Conservation (phyloP, 2,329 filamentous ascomycete genomes). For the Fusarium keratoplasticum region DNA sequence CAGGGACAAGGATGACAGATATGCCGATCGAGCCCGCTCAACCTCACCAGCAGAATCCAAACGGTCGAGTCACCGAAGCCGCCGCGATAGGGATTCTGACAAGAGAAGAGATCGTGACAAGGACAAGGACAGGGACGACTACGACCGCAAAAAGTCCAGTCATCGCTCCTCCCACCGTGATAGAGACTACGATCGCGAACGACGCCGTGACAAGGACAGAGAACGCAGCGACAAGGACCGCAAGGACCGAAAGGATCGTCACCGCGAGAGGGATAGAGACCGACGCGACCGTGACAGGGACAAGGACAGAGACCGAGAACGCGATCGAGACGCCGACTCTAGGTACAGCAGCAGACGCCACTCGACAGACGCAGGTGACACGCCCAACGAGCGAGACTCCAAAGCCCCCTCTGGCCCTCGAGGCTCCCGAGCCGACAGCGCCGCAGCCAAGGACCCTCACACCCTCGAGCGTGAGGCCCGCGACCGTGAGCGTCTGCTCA, state of each 20-base stretch:
- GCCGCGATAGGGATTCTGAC: constrained; percentile 65
- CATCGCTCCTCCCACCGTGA: constrained; percentile 37
- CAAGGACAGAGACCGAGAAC: constrained; percentile 50
- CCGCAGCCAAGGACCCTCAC: constrained; percentile 66
- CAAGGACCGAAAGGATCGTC: constrained; percentile 55
- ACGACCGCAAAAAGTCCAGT: constrained; percentile 56
- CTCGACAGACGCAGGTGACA: constrained; percentile 40
- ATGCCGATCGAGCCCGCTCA: constrained; percentile 71
- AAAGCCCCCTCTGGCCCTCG: constrained; percentile 57
- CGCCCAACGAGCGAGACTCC: constrained; percentile 53
- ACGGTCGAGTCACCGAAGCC: constrained; percentile 69
- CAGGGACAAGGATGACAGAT: constrained; percentile 52
- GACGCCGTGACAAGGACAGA: constrained; percentile 53
- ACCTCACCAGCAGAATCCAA: constrained; percentile 71
- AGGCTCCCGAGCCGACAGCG: constrained; percentile 43
- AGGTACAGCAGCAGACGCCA: constrained; percentile 50
- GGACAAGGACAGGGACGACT: constrained; percentile 56
- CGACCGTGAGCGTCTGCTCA: constrained; percentile 73
- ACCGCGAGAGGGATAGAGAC: constrained; percentile 53
- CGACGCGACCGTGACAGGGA: constrained; percentile 49
- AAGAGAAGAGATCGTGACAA: constrained; percentile 58
- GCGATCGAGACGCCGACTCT: constrained; percentile 50
- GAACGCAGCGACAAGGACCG: constrained; percentile 51
- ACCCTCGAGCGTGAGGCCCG: constrained; percentile 76
- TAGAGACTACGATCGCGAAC: constrained; percentile 58